These are phyloP conservation scores for Trichomonas vaginalis DNA, from an alignment of 208 protist species.

Conservation along the genomic window DNA sequence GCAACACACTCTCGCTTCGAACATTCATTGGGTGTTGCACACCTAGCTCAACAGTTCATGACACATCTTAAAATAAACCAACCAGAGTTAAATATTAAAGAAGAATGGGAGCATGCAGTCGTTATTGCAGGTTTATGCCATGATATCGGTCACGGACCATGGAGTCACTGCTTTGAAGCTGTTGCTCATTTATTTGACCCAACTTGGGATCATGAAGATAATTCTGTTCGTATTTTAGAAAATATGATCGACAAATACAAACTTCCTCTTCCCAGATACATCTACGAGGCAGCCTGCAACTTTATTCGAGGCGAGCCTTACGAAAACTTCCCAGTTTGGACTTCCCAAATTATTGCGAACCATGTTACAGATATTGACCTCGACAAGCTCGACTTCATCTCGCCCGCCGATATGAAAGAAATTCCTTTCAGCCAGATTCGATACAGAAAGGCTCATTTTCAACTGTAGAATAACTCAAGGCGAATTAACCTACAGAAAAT, in stretches of 20 bases:
- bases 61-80: background rate
- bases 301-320: background rate
- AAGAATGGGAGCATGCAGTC: background rate
- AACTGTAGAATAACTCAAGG: background rate
- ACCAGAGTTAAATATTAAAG: conserved; percentile 12
- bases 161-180: conserved; percentile 35
- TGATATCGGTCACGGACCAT: conserved; percentile 38
- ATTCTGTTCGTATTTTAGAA: background rate
- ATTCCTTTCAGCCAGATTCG: background rate
- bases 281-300: background rate
- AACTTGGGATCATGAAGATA: conserved; percentile 17
- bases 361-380: background rate
- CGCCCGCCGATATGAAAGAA: background rate
- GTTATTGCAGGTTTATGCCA: conserved; percentile 31
- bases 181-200: background rate
- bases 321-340: background rate
- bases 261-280: background rate
- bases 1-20: conserved; percentile 39
- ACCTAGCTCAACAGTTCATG: conserved; percentile 24
- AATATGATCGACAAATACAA: conserved; percentile 10
- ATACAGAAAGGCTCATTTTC: background rate
- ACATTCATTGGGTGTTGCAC: conserved; percentile 34
- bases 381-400: background rate
- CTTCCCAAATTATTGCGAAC: background rate
- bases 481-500: background rate